phyloP scores from a whole-genome alignment of 306 rosid genomes.

The Elaeagnus macrophylla region DNA sequence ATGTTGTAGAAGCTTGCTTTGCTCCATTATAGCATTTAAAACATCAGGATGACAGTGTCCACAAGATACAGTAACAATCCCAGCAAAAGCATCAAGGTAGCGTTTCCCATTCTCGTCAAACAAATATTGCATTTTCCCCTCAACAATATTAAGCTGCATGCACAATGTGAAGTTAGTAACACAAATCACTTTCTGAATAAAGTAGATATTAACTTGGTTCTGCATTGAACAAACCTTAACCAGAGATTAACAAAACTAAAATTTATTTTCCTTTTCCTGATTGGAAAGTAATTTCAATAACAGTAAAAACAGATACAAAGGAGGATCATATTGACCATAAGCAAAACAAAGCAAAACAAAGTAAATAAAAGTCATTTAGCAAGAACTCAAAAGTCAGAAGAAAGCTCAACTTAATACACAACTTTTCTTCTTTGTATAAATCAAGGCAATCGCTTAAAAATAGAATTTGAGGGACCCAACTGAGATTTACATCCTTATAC shows the following conservation, averaged over 20 bases:
- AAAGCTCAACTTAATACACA: no score
- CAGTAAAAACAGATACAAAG: no score
- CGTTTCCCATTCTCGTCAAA: conserved; percentile 86
- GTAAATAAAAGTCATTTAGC: no score
- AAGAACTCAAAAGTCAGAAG: no score
- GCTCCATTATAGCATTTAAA: conserved; percentile 57
- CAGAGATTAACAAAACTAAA: no score
- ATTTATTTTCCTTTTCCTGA: no score
- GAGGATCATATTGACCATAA: no score
- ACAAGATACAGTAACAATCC: conserved; percentile 94
- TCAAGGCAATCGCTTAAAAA: neutral
- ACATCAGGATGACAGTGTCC: conserved; percentile 91
- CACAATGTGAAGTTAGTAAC: conserved; percentile 13
- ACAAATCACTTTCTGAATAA: neutral
- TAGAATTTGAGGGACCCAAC: neutral
- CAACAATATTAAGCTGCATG: conserved; percentile 76
- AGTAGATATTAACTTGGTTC: neutral
- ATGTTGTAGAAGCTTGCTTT: conserved; percentile 77
- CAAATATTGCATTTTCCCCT: conserved; percentile 89
- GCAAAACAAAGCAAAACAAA: no score
- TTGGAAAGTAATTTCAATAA: no score
- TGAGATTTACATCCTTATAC: neutral
- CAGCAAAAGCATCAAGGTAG: conserved; percentile 88
- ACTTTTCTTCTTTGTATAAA: no score
- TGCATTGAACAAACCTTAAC: neutral